A percentile compares a stretch with the other conserved stretches of the same genome.
These are phyloP conservation scores for Talaromyces marneffei DNA, from an alignment of 2,329 filamentous ascomycete species.

Conservation along the genomic window DNA sequence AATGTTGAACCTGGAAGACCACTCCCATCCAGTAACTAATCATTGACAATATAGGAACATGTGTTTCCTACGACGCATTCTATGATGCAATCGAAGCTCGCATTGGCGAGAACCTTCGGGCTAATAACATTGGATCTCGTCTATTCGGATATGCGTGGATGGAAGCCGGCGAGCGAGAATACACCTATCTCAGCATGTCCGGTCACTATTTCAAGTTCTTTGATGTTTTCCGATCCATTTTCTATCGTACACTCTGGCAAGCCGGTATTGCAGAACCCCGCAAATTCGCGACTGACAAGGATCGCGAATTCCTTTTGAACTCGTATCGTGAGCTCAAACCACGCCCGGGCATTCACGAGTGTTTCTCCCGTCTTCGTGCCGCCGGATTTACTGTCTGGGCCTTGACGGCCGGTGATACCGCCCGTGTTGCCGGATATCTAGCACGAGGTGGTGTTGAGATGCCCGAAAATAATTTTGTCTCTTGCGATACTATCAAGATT, in stretches of 20 bases:
- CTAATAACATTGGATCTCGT: constrained; percentile 30
- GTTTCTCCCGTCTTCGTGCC: neutral
- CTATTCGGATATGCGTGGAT: constrained; percentile 44
- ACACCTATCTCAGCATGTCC: constrained; percentile 41
- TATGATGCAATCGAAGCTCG: neutral
- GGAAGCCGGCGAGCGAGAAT: constrained; percentile 41
- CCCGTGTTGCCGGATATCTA: neutral
- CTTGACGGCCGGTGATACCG: neutral
- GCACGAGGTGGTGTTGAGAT: constrained; percentile 42
- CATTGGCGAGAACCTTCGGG: constrained; percentile 21
- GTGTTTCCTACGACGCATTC: constrained; percentile 40
- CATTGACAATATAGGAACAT: constrained; percentile 11
- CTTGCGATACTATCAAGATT: constrained; percentile 45
- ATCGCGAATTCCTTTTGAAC: constrained; percentile 15
- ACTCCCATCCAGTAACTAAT: too few relatives aligned
- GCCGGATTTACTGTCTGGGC: neutral
- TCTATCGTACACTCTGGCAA: constrained; percentile 41
- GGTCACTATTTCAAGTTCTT: constrained; percentile 38
- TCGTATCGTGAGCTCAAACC: neutral
- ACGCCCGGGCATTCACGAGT: neutral
- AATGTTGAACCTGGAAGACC: too few relatives aligned
- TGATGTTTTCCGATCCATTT: constrained; percentile 36
- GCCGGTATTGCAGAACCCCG: constrained; percentile 37
- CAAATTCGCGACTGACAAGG: constrained; percentile 33
- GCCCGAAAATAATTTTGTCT: constrained; percentile 47